Base-by-base conservation (phyloP, 1,139 yeast genomes). In the Yamadazyma membranifaciens region DNA sequence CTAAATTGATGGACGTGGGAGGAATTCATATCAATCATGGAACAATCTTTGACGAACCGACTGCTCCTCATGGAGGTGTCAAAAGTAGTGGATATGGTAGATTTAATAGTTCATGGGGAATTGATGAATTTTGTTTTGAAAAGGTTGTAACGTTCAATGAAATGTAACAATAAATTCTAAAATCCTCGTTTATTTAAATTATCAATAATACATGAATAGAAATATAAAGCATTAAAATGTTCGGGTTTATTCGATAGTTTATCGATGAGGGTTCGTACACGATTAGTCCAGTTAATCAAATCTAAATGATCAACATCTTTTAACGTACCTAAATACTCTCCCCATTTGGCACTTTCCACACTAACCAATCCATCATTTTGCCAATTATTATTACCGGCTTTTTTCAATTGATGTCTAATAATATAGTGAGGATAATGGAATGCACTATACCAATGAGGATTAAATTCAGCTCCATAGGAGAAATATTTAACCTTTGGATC, bases 341-440 rank as follows among this genome's bases (percentile, higher is more conserved):
- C 97, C 96, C 96, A 89, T 54, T 75, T 76, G 1, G 95, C 70
- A 45, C 95, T 85, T 31, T 70, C 68, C 1, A 87, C 85, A 46
- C 92, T 83, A 1, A 89, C 95, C 63, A 89, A 61, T 0, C 97
- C 97, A 63, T 89, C 97, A 57, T 87, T 89, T 27, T 78, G 83
- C 9, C 55, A 37, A 10, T 40, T 10, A 28, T 41, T 43, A 37
- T 38, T 38, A 13, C 16, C 25, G 11, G 32, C 24, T 16, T 17
- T 30, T 9, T 30, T 3, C n/a, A 55, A 55, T 40, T 56, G 46
- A 24, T 61, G 55, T 41, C 69, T 60, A 31, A 87, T 75, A 3
- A 85, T 67, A 31, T 65, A 66, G 84, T 92, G 85, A 0, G 92
- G 73, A 7, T 75, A 59, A 36, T 71, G 69, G 52, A 87, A 85